Percentiles rank a stretch among this genome's conserved stretches.
Evolutionary conservation across 345 rosid genomes (phyloP).

Genomic region (Clarkia xantiana): DNA sequence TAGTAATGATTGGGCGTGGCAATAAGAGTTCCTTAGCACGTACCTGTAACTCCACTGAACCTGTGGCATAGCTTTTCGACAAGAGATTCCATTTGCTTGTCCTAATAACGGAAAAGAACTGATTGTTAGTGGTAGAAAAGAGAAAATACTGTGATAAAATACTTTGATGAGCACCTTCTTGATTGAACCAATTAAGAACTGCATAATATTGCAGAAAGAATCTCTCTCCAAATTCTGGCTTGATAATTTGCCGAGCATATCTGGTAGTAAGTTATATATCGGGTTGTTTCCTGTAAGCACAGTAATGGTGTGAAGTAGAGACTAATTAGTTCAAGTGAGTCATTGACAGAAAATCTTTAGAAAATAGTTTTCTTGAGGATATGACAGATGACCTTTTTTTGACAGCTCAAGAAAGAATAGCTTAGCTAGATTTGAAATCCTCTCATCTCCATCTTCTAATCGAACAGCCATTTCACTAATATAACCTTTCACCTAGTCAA

Average conservation of each 20-base stretch:
- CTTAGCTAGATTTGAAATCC: constrained; percentile 84
- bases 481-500: constrained; percentile 80
- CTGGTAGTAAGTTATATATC: constrained; percentile 88
- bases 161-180: constrained; percentile 42
- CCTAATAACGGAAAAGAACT: constrained; percentile 30
- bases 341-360: constrained; percentile 5
- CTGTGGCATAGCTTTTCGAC: constrained; percentile 98
- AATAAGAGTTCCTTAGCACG: constrained; percentile 4
- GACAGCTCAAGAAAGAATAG: constrained; percentile 86
- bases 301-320: constrained; percentile 1
- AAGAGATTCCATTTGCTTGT: constrained; percentile 95
- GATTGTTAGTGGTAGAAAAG: background rate
- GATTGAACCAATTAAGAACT: constrained; percentile 84
- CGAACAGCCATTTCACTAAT: constrained; percentile 87
- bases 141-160: background rate
- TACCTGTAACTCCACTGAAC: constrained; percentile 86
- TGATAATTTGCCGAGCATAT: constrained; percentile 74
- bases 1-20: too few species aligned
- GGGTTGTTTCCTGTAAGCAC: constrained; percentile 79
- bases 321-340: constrained; percentile 1
- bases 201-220: constrained; percentile 87
- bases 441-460: constrained; percentile 72
- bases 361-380: background rate
- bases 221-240: constrained; percentile 61
- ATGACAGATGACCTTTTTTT: constrained; percentile 57